A percentile compares a stretch with the other conserved stretches of the same genome.
These are phyloP conservation scores for Cystobasidium tubakii DNA, from an alignment of 768 basidiomycete genomes.

Conservation along the genomic window DNA sequence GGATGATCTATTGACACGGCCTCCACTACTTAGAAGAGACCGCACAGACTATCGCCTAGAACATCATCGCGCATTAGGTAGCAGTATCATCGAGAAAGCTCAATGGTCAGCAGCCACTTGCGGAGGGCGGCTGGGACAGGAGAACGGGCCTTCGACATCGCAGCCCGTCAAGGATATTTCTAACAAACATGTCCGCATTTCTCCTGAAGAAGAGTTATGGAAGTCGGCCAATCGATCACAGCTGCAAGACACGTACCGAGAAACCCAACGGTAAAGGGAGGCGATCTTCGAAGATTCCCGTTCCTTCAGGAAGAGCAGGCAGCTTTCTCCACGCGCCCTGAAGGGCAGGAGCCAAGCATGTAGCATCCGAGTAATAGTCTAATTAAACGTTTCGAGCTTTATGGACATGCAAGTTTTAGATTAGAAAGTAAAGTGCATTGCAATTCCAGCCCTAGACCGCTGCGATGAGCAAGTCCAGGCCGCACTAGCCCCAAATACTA, in stretches of 20 bases:
- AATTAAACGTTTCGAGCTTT: too few relatives aligned
- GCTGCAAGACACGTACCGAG: too few relatives aligned
- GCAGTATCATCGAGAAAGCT: conserved; percentile 13
- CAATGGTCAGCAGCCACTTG: background rate
- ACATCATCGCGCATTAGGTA: background rate
- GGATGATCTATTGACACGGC: too few relatives aligned
- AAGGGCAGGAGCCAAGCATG: background rate
- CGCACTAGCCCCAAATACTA: background rate
- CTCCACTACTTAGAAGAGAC: background rate
- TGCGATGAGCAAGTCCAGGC: too few relatives aligned
- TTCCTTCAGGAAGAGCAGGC: background rate
- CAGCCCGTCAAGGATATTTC: too few relatives aligned
- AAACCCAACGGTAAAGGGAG: background rate
- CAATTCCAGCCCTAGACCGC: too few relatives aligned
- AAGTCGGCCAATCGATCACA: too few relatives aligned
- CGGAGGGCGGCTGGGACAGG: too few relatives aligned
- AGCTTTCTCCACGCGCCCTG: background rate
- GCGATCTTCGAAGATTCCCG: background rate
- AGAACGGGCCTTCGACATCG: too few relatives aligned
- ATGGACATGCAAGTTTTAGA: too few relatives aligned
- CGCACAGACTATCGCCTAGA: background rate
- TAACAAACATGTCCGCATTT: background rate
- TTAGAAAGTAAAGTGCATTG: too few relatives aligned
- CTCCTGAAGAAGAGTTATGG: background rate
- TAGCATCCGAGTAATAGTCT: background rate